Evolutionary conservation across 2,329 filamentous ascomycete species (phyloP), one percentile per base, ranked within the genome.

Genomic region (Botryotinia narcissicola): DNA sequence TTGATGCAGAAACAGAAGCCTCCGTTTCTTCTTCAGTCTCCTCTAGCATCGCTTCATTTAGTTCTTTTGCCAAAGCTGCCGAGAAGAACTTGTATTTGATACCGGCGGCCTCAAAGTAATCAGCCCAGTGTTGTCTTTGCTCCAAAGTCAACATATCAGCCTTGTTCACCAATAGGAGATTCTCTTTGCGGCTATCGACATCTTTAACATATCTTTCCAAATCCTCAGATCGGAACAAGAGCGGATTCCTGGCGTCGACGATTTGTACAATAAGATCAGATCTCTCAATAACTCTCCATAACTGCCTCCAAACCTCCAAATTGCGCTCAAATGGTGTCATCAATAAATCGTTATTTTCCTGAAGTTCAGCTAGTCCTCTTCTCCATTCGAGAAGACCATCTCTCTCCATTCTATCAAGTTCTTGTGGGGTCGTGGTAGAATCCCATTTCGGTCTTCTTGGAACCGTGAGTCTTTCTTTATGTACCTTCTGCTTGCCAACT

Each of bases 241-340:
- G 86, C 3, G 96, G 96, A 82, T 98, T 98, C 80, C 96, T 88
- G 14, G 97, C 96, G 84, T 99, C 96, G 71, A 99, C 96, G 85
- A 99, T 99, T 85, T 99, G 96, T 51, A 99, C 96, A 5, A 99
- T 89, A 59, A 99, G 85, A 82, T 99, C 96, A 25, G 94, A 98
- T 75, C 96, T 88, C 86, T 99, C 96, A 79, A 99, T 98, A 74
- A 99, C 96, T 84, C 96, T 90, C 96, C 96, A 99, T 78, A 99
- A 81, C 83, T 99, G 96, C 81, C 96, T 90, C 96, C 96, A 99
- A 42, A 99, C 96, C 81, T 99, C 97, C 75, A 99, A 81, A 81
- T 99, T 99, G 74, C 96, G 89, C 86, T 99, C 96, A 80, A 99
- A 99, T 0, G 96, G 96, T 0, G 96, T 99, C 93, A 99, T 95